phyloP scores from a whole-genome alignment of 202 grass and related monocot genomes.

The Hordeum pubiflorum region DNA sequence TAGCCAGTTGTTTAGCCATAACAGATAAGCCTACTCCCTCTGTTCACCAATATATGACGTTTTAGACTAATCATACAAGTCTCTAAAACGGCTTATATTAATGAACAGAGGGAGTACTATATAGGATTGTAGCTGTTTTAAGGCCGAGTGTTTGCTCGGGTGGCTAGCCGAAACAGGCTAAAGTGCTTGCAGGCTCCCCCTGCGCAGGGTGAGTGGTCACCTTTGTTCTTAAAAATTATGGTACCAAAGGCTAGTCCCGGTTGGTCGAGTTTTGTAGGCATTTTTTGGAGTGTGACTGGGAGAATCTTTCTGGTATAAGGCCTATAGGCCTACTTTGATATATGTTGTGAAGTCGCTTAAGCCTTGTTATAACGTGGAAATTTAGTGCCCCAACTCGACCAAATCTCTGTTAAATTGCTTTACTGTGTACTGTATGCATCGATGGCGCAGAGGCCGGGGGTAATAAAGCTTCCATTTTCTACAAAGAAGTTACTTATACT shows the following conservation, averaged over 20 bases:
- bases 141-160: not conserved
- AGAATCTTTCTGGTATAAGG: not conserved
- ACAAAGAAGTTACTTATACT: not conserved
- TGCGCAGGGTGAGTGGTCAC: no score
- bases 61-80: no score
- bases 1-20: constrained; percentile 3
- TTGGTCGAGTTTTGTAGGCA: no score
- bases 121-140: not conserved
- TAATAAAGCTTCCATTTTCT: not conserved
- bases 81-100: no score
- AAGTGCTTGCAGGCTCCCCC: no score
- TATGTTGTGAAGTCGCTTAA: constrained; percentile 9
- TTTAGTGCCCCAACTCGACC: not conserved
- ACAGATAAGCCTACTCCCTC: not conserved
- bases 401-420: constrained; percentile 1
- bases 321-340: not conserved
- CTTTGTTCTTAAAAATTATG: no score
- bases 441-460: not conserved
- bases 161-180: not conserved
- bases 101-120: not conserved
- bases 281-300: not conserved
- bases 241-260: no score
- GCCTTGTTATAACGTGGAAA: constrained; percentile 7
- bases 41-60: no score
- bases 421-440: not conserved